phyloP scores from a whole-genome alignment of 2,329 filamentous ascomycete species.

The Cladosporium sp. region DNA sequence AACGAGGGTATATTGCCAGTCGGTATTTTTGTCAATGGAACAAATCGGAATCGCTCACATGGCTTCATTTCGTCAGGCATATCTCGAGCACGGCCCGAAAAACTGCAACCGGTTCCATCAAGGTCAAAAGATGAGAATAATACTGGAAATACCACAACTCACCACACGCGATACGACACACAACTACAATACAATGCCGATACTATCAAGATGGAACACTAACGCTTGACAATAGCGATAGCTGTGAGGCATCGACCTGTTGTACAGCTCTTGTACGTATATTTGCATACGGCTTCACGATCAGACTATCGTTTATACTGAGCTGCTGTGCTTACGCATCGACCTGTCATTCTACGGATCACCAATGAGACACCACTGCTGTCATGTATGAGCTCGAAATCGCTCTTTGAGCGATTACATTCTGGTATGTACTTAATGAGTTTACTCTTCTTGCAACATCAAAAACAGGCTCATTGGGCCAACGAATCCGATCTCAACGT shows the following conservation, averaged over 20 bases:
- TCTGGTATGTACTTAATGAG: neutral
- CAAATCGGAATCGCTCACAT: neutral
- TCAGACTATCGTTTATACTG: neutral
- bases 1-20: neutral
- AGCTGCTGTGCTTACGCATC: neutral
- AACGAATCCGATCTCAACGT: conserved; percentile 41
- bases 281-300: neutral
- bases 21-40: neutral
- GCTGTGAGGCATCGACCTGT: neutral
- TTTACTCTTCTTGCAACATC: neutral
- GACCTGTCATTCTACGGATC: neutral
- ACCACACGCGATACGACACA: neutral
- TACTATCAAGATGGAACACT: too few species aligned
- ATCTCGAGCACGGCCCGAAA: neutral
- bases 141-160: neutral
- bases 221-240: neutral
- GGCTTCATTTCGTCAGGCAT: neutral
- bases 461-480: neutral
- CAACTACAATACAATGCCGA: too few species aligned
- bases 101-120: neutral
- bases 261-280: neutral
- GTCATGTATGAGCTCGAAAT: neutral
- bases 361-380: neutral
- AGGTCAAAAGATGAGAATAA: neutral
- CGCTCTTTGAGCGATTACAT: neutral